These are phyloP conservation scores for Inosperma sp. DNA, from an alignment of 768 basidiomycete species.

Conservation along the genomic window DNA sequence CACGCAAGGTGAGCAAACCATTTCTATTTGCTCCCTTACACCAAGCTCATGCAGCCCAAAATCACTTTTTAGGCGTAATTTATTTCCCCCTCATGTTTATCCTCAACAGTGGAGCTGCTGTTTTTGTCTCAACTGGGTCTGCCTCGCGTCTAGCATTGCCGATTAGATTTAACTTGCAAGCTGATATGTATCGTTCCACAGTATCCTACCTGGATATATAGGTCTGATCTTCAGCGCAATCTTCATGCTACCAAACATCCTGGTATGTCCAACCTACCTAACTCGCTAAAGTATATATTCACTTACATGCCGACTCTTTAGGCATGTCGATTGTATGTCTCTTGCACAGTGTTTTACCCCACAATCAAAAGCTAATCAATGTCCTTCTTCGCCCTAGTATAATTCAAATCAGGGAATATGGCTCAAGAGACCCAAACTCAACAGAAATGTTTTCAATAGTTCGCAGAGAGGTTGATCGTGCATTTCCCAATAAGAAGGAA, in stretches of 20 bases:
- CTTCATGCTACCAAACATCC: not conserved
- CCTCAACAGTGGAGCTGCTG: not conserved
- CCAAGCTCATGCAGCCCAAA: no score
- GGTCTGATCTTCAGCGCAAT: slow-evolving; percentile 1
- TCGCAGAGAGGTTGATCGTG: no score
- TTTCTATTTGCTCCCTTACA: not conserved
- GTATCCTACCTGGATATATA: not conserved
- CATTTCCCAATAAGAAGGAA: no score
- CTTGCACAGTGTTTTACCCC: no score
- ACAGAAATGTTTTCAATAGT: not conserved
- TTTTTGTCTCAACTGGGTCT: not conserved
- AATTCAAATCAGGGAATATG: not conserved
- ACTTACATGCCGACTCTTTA: no score
- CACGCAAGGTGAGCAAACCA: not conserved
- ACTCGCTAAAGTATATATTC: no score
- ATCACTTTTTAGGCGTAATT: slow-evolving; percentile 6
- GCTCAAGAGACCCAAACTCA: not conserved
- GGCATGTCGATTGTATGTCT: slow-evolving; percentile 13
- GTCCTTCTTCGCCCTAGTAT: not conserved
- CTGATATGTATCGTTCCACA: not conserved
- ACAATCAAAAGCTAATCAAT: no score
- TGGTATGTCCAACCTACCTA: no score
- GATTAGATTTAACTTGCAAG: not conserved
- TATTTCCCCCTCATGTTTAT: slow-evolving; percentile 6
- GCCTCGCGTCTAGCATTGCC: not conserved